These are phyloP conservation scores for Nannizziopsis barbatae DNA, from an alignment of 2,329 filamentous ascomycete genomes.

Conservation along the genomic window DNA sequence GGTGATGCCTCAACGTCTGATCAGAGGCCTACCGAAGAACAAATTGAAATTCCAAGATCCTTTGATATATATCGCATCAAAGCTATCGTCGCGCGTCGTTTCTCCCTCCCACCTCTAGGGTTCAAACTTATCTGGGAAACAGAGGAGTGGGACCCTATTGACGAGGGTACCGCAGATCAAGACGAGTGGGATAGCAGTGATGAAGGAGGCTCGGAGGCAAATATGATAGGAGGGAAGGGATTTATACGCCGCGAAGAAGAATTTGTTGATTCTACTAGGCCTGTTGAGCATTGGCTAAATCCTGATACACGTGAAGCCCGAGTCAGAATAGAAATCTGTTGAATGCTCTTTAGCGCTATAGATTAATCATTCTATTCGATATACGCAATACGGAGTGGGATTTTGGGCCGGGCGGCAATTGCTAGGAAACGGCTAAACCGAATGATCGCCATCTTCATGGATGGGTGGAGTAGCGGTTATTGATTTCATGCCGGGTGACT, in stretches of 20 bases:
- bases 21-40: constrained; percentile 19
- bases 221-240: constrained; percentile 29
- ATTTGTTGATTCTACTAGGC: constrained; percentile 65
- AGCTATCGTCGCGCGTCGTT: constrained; percentile 62
- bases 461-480: too few relatives aligned
- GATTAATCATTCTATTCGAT: neutral
- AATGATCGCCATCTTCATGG: too few relatives aligned
- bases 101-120: constrained; percentile 51
- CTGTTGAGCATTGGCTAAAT: constrained; percentile 66
- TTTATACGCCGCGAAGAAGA: constrained; percentile 72
- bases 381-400: too few relatives aligned
- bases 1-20: constrained; percentile 3
- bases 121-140: constrained; percentile 75
- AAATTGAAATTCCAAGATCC: constrained; percentile 56
- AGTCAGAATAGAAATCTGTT: constrained; percentile 53
- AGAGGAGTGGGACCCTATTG: constrained; percentile 75
- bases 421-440: too few relatives aligned
- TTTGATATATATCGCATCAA: constrained; percentile 74
- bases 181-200: constrained; percentile 41
- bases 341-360: neutral
- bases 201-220: constrained; percentile 36
- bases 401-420: too few relatives aligned
- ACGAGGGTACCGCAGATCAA: constrained; percentile 49
- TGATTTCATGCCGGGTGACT: too few relatives aligned
- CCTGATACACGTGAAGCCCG: constrained; percentile 55